These are phyloP conservation scores for Setaria viridis DNA, from an alignment of 202 grass and related monocot genomes.

Conservation along the genomic window DNA sequence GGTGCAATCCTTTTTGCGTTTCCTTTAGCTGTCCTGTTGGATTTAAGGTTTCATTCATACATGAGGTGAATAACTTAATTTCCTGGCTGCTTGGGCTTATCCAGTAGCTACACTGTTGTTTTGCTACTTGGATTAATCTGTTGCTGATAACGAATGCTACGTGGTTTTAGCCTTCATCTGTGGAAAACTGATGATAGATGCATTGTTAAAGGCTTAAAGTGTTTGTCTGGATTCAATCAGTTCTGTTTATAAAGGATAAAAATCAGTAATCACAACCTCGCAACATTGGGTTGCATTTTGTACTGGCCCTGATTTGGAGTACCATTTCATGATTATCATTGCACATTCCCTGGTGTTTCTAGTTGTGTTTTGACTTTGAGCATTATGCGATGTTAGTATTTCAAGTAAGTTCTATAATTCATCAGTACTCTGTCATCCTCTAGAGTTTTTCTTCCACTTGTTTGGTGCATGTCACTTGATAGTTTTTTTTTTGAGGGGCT, in stretches of 20 bases:
- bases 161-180: background rate
- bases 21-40: slow-evolving; percentile 30
- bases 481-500: background rate
- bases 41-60: slow-evolving; percentile 54
- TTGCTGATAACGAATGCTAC: slow-evolving; percentile 33
- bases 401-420: background rate
- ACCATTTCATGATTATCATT: background rate
- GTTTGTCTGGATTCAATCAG: slow-evolving; percentile 16
- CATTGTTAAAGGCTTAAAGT: background rate
- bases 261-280: no score
- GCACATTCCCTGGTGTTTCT: background rate
- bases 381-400: background rate
- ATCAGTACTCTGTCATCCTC: background rate
- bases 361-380: background rate
- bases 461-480: background rate
- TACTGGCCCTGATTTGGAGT: background rate
- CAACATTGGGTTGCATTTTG: background rate
- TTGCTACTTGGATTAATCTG: slow-evolving; percentile 38
- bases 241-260: background rate
- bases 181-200: background rate
- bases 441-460: background rate
- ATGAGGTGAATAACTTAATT: slow-evolving; percentile 44
- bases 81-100: slow-evolving; percentile 40
- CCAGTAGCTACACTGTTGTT: slow-evolving; percentile 31
- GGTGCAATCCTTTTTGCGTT: slow-evolving; percentile 48